Percentiles rank a stretch among this genome's conserved stretches.
phyloP scores from a whole-genome alignment of 2,329 filamentous ascomycete genomes.

The Lomentospora prolificans region DNA sequence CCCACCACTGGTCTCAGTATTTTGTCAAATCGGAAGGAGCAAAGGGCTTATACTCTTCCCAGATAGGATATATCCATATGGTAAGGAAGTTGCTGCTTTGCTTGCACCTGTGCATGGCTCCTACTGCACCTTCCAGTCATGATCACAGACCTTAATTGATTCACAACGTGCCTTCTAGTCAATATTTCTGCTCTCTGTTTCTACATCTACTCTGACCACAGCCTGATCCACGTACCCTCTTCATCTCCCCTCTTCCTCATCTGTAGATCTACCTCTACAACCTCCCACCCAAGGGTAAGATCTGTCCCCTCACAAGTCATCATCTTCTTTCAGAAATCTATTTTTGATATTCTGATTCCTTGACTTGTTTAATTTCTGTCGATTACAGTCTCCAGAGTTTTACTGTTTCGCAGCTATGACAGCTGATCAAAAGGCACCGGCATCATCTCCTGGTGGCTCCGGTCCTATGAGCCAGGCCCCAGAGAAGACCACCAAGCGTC shows the following conservation, averaged over 20 bases:
- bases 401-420: background rate
- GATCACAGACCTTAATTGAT: background rate
- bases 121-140: background rate
- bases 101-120: background rate
- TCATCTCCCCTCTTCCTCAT: no score
- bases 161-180: no score
- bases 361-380: background rate
- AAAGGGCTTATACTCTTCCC: background rate
- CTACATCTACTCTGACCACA: no score
- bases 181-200: no score
- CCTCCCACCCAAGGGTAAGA: no score
- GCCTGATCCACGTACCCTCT: no score
- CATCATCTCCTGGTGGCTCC: background rate
- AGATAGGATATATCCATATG: background rate
- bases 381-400: background rate
- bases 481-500: background rate
- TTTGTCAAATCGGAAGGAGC: background rate
- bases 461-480: background rate
- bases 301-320: no score
- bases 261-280: no score
- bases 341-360: slow-evolving; percentile 7
- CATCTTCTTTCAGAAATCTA: slow-evolving; percentile 1
- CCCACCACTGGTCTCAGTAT: no score
- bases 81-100: background rate
- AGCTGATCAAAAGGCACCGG: background rate